Evolutionary conservation across 495 filamentous ascomycete species (phyloP), one percentile per base, ranked within the genome.

Genomic region (Aspergillus haitiensis): DNA sequence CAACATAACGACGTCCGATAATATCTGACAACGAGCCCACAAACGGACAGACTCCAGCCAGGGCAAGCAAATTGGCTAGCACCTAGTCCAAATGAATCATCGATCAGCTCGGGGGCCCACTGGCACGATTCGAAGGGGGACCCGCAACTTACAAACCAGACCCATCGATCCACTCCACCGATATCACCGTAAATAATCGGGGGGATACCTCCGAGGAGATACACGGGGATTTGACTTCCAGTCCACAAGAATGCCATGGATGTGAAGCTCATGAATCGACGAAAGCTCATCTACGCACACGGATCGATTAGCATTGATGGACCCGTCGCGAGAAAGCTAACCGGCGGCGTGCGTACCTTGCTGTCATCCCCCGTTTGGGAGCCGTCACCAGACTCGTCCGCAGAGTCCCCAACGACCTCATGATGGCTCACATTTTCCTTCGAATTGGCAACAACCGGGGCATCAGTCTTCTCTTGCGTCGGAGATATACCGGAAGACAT

Each of bases 11-110:
- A 58, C 88, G 83, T 35, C 88, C 88, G 48, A 88, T 67, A 7
- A 90, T 67, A 74, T 91, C 88, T 5, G 88, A 90, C 1, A 91
- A 62, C 18, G 82, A 83, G 4, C 88, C 88, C 31, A 90, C 87
- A 57, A 91, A 90, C 6, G 88, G 88, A 55, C 86, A 88, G 11
- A 90, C 81, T 46, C 82, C 84, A 3, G 88, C 86, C 2, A 88
- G 80, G 40, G 85, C 77, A 7, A 91, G 81, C 3, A 91, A 72
- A 62, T 91, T 85, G 13, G 81, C 86, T 2, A 88, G 75, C 34
- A 88, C 74, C 76, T 77, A 55, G 1, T 4, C 5, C 5, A 27
- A 27, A 27, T 27, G 21, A 27, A 13, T 15, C 12, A 9, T 42
- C 21, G 21, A 27, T 27, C 21, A 27, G 21, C 21, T 27, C 21